A percentile compares a stretch with the other conserved stretches of the same genome.
phyloP scores from a whole-genome alignment of 2,329 filamentous ascomycete genomes.

The Pseudogymnoascus pannorum region DNA sequence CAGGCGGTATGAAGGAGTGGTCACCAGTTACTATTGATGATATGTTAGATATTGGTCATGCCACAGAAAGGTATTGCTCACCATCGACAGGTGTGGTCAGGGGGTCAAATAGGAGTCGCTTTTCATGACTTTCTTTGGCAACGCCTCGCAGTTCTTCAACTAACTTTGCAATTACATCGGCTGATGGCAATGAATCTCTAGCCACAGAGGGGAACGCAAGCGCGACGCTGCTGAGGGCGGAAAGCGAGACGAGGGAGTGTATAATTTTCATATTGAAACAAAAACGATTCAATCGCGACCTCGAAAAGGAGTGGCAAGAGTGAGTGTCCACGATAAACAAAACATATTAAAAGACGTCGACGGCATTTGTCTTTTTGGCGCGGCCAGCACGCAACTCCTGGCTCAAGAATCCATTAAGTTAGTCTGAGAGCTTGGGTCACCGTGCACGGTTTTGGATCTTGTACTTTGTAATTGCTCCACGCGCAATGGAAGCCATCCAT shows the following conservation, averaged over 20 bases:
- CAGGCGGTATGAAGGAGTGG: constrained; percentile 30
- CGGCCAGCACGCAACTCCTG: neutral
- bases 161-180: neutral
- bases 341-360: neutral
- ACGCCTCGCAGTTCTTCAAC: neutral
- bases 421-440: neutral
- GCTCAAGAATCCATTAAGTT: neutral
- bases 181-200: neutral
- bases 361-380: neutral
- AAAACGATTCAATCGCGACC: constrained; percentile 2
- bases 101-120: constrained; percentile 11
- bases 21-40: constrained; percentile 27
- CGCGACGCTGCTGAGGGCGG: neutral
- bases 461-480: neutral
- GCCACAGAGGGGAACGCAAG: neutral
- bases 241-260: constrained; percentile 1
- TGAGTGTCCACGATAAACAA: neutral
- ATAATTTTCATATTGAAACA: neutral
- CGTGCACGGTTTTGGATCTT: neutral
- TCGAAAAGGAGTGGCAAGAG: neutral
- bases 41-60: constrained; percentile 4
- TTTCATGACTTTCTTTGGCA: constrained; percentile 4
- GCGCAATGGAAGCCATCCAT: neutral
- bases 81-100: constrained; percentile 13
- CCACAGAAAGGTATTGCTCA: neutral